Percentiles rank a stretch among this genome's conserved stretches.
phyloP scores from a whole-genome alignment of 2,329 filamentous ascomycete genomes.

The Aureobasidium leucospermi region DNA sequence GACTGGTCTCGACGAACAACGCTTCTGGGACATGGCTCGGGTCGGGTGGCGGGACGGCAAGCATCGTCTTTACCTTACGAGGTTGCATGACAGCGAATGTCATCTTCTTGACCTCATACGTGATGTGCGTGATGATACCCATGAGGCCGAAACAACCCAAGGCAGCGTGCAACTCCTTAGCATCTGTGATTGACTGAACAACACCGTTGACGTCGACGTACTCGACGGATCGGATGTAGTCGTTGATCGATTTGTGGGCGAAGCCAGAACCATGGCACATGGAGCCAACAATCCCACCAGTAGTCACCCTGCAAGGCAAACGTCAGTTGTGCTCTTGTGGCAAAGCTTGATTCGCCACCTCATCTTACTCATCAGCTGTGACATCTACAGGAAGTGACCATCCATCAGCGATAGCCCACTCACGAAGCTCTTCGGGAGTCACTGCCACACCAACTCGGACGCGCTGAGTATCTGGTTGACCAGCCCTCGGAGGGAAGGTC shows the following conservation, averaged over 20 bases:
- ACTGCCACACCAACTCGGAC: constrained; percentile 38
- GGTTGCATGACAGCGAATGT: constrained; percentile 41
- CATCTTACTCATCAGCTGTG: constrained; percentile 36
- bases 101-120: constrained; percentile 42
- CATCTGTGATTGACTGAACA: constrained; percentile 34
- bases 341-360: neutral
- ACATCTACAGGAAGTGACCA: constrained; percentile 40
- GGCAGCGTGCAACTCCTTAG: constrained; percentile 34
- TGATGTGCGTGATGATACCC: constrained; percentile 46
- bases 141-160: constrained; percentile 41
- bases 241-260: constrained; percentile 37
- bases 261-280: constrained; percentile 41
- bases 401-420: constrained; percentile 38
- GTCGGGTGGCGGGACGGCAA: constrained; percentile 36
- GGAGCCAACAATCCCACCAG: constrained; percentile 17
- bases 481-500: neutral
- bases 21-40: constrained; percentile 24
- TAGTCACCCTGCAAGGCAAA: constrained; percentile 29
- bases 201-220: constrained; percentile 42
- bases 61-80: constrained; percentile 34
- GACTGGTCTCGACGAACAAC: constrained; percentile 20
- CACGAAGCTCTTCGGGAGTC: constrained; percentile 41
- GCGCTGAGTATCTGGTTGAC: constrained; percentile 18
- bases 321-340: neutral
- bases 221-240: constrained; percentile 41